phyloP scores from a whole-genome alignment of 495 filamentous ascomycete genomes.

The Penicillium samsonianum region DNA sequence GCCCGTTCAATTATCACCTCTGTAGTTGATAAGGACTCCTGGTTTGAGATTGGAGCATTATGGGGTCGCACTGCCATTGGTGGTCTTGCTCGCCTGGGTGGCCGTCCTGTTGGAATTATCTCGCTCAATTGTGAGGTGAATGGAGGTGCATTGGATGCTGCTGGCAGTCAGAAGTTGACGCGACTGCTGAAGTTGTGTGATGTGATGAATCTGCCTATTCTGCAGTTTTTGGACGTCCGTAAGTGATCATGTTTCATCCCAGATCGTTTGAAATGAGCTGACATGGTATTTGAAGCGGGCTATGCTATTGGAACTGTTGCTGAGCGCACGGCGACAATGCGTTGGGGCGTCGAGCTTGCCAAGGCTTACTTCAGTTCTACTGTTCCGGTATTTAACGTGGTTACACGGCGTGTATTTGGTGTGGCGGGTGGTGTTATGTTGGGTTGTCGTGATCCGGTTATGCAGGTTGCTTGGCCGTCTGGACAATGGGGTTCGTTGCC shows the following conservation, averaged over 20 bases:
- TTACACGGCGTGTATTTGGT: constrained; percentile 58
- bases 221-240: constrained; percentile 64
- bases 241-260: constrained; percentile 20
- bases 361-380: constrained; percentile 62
- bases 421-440: constrained; percentile 65
- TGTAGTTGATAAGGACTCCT: constrained; percentile 56
- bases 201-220: constrained; percentile 61
- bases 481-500: constrained; percentile 62
- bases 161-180: constrained; percentile 59
- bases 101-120: constrained; percentile 57
- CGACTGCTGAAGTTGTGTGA: constrained; percentile 62
- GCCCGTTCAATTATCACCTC: constrained; percentile 55
- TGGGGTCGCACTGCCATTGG: constrained; percentile 64
- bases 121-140: constrained; percentile 61
- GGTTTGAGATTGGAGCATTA: constrained; percentile 62
- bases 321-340: constrained; percentile 63
- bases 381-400: constrained; percentile 59
- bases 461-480: constrained; percentile 63
- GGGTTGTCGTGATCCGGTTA: constrained; percentile 57
- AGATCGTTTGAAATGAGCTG: background rate
- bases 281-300: constrained; percentile 39
- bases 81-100: constrained; percentile 57
- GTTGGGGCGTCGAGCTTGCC: constrained; percentile 59
- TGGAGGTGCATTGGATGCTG: constrained; percentile 60
- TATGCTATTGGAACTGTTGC: constrained; percentile 64